Evolutionary conservation across 2,329 filamentous ascomycete species (phyloP).

Genomic region (Trichophyton rubrum): DNA sequence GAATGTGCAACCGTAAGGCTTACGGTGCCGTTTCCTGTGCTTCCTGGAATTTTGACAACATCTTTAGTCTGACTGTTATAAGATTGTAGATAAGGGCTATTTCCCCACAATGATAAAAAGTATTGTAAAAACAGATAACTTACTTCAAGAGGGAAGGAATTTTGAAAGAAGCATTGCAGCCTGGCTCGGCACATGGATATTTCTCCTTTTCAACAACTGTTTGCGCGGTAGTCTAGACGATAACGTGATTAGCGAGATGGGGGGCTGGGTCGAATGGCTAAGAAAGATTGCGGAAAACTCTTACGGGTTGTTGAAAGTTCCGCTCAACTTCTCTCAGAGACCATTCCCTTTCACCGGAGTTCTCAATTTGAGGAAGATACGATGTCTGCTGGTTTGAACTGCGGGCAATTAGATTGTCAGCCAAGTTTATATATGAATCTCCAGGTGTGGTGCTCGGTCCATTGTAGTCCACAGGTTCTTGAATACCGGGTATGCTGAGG

Average conservation of each 20-base stretch:
- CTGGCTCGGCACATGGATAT: background rate
- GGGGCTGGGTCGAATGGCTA: background rate
- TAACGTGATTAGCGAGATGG: background rate
- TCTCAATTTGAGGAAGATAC: background rate
- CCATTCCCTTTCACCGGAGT: background rate
- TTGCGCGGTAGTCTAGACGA: background rate
- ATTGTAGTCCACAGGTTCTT: background rate
- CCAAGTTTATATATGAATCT: no score
- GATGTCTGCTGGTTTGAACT: background rate
- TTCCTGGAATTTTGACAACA: conserved; percentile 46
- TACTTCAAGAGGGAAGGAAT: background rate
- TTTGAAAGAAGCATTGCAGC: background rate
- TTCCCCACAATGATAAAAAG: no score
- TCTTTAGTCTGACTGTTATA: background rate
- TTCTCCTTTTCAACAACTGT: background rate
- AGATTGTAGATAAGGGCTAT: no score
- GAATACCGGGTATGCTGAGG: no score
- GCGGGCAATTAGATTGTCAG: background rate
- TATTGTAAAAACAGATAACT: conserved; percentile 14
- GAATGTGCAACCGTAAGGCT: conserved; percentile 73
- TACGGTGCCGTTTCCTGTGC: conserved; percentile 67
- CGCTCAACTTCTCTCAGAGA: background rate
- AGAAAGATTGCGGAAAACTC: background rate
- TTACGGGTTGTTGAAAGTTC: background rate
- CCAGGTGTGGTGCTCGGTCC: background rate